Evolutionary conservation across 345 rosid species (phyloP).

Genomic region (Melastoma malabathricum): DNA sequence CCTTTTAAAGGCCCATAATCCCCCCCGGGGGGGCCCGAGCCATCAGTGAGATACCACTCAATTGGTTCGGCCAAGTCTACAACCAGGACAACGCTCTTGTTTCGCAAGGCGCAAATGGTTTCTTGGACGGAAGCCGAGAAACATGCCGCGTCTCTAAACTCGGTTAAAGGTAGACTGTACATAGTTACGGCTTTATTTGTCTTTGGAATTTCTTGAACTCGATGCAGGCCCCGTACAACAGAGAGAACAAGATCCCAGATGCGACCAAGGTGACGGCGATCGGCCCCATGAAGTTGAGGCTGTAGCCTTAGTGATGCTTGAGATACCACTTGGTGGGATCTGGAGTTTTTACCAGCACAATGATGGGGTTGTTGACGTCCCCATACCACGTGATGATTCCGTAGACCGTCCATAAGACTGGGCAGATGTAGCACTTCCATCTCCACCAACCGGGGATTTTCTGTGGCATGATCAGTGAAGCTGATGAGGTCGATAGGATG

Average conservation of each 20-base stretch:
- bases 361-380: conserved; percentile 15
- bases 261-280: conserved; percentile 19
- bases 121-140: no score
- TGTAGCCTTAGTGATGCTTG: conserved; percentile 15
- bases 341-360: conserved; percentile 7
- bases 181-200: no score
- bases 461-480: conserved; percentile 12
- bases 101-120: no score
- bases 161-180: no score
- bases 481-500: neutral
- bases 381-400: conserved; percentile 34
- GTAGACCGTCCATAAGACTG: conserved; percentile 39
- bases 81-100: no score
- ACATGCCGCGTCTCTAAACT: no score
- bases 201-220: no score
- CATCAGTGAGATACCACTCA: no score
- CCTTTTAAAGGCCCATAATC: no score
- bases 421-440: conserved; percentile 41
- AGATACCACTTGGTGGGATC: conserved; percentile 14
- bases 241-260: conserved; percentile 19
- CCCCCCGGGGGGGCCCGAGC: no score
- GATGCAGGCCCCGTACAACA: conserved; percentile 23
- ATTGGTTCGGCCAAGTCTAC: no score
- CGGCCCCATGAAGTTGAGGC: conserved; percentile 21
- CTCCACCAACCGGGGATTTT: conserved; percentile 45